A percentile compares a stretch with the other conserved stretches of the same genome.
Conservation (phyloP, 192 early-diverging fungal genomes). For the Coemansia sp. region DNA sequence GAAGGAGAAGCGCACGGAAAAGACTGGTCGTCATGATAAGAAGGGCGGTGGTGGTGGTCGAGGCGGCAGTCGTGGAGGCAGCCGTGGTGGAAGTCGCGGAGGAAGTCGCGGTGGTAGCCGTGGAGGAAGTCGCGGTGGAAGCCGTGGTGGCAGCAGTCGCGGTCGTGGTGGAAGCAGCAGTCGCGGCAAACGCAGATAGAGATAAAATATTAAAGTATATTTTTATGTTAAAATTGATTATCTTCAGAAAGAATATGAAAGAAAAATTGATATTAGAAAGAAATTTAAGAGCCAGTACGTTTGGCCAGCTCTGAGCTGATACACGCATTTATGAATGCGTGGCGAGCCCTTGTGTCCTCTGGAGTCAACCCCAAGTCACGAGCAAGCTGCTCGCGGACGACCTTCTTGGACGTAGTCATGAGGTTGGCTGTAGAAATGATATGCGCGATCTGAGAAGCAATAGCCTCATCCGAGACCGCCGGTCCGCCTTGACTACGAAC, state of each 20-base stretch:
- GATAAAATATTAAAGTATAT: not conserved
- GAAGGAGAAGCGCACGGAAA: slow-evolving; percentile 76
- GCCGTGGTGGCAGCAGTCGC: slow-evolving; percentile 20
- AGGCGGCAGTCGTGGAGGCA: not conserved
- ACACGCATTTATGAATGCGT: slow-evolving; percentile 84
- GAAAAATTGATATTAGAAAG: slow-evolving; percentile 2
- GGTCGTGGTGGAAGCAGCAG: slow-evolving; percentile 22
- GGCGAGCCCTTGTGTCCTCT: slow-evolving; percentile 74
- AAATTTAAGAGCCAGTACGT: slow-evolving; percentile 23
- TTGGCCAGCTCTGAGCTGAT: slow-evolving; percentile 60
- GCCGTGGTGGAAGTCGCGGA: slow-evolving; percentile 6
- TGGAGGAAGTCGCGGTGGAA: slow-evolving; percentile 11
- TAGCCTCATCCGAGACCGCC: slow-evolving; percentile 68
- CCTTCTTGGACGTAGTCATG: slow-evolving; percentile 98
- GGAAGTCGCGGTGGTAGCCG: slow-evolving; percentile 9
- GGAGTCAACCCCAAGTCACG: slow-evolving; percentile 66
- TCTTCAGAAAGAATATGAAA: not conserved
- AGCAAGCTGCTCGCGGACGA: slow-evolving; percentile 88
- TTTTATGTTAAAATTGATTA: not conserved
- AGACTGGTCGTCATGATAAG: slow-evolving; percentile 42
- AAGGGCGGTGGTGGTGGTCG: slow-evolving; percentile 15
- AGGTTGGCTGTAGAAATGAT: slow-evolving; percentile 87
- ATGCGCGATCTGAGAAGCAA: slow-evolving; percentile 67
- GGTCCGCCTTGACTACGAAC: slow-evolving; percentile 32
- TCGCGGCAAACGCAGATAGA: slow-evolving; percentile 38